phyloP scores from a whole-genome alignment of 305 asterid genomes.

The Caryopteris hybrid region DNA sequence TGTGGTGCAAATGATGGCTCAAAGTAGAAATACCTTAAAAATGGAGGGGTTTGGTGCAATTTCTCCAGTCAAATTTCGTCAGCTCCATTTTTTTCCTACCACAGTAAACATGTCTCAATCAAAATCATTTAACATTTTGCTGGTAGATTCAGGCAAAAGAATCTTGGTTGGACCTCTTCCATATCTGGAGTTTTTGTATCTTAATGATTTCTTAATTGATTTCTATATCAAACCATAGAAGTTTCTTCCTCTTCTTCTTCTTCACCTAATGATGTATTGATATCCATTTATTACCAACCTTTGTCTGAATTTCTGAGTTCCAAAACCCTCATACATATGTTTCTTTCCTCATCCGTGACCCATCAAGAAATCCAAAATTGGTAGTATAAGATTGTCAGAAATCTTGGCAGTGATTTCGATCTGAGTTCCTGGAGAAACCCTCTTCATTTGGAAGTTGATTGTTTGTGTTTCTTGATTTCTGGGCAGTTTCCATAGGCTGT shows the following conservation, averaged over 20 bases:
- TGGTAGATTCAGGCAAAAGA: constrained; percentile 35
- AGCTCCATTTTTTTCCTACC: constrained; percentile 23
- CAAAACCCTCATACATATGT: not conserved
- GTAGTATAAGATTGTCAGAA: not conserved
- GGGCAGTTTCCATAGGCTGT: not conserved
- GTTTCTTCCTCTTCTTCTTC: constrained; percentile 25
- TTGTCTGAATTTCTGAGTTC: constrained; percentile 10
- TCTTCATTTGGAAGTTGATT: constrained; percentile 3
- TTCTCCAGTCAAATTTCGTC: constrained; percentile 26
- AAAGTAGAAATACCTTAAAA: not conserved
- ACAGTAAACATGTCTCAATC: constrained; percentile 28
- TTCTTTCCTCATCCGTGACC: constrained; percentile 1
- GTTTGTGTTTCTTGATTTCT: constrained; percentile 14
- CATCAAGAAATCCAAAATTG: not conserved
- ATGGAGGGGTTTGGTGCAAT: constrained; percentile 15
- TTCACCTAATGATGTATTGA: constrained; percentile 10
- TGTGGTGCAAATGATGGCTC: too few relatives aligned
- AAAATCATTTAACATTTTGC: constrained; percentile 19
- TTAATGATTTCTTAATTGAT: constrained; percentile 5
- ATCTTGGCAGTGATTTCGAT: constrained; percentile 19
- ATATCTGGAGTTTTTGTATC: constrained; percentile 16
- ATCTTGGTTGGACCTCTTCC: constrained; percentile 32
- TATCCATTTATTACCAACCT: constrained; percentile 22
- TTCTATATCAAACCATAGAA: constrained; percentile 20
- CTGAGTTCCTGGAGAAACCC: constrained; percentile 25